Evolutionary conservation across 2,329 filamentous ascomycete species (phyloP), one percentile per base, ranked within the genome.

Genomic region (Pseudogymnoascus sp.): DNA sequence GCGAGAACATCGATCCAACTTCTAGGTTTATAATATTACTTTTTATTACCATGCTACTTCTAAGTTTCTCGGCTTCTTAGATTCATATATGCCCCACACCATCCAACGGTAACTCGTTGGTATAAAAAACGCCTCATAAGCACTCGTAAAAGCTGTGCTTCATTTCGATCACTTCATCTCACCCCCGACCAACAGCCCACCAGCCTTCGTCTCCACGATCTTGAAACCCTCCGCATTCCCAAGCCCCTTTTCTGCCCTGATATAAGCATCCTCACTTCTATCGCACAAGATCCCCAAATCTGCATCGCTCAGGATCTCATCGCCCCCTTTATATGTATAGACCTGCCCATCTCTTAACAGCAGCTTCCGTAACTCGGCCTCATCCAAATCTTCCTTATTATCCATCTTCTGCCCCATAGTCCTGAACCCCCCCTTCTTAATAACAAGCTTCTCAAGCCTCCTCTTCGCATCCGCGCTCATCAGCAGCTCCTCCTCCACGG

Each of bases 381-480:
- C 80, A 60, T 86, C 82, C 1, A 89, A 74, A 15, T 74, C 74
- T 15, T 74, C 74, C 5, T 68, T 67, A 60, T 71, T 77, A 42
- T 78, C 76, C 67, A 83, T 79, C 68, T 86, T 86, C 69, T 88
- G 81, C 0, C 78, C 80, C 75, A 92, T 84, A 9, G 82, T 86
- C 66, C 82, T 85, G 74, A 95, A 93, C 4, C 89, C 87, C 1
- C 93, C 93, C 73, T 97, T 97, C 64, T 93, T 89, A 70, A 99
- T 99, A 5, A 99, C 91, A 0, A 99, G 80, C 72, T 97, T 96
- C 73, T 99, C 94, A 0, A 99, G 81, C 1, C 92, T 83, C 0
- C 94, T 87, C 74, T 99, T 99, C 1, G 89, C 90, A 69, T 97
- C 92, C 0, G 94, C 94, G 35, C 89, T 92, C 69, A 92, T 83